Conservation (phyloP, 352 stramenopile species). For the Phytophthora agathidicida region DNA sequence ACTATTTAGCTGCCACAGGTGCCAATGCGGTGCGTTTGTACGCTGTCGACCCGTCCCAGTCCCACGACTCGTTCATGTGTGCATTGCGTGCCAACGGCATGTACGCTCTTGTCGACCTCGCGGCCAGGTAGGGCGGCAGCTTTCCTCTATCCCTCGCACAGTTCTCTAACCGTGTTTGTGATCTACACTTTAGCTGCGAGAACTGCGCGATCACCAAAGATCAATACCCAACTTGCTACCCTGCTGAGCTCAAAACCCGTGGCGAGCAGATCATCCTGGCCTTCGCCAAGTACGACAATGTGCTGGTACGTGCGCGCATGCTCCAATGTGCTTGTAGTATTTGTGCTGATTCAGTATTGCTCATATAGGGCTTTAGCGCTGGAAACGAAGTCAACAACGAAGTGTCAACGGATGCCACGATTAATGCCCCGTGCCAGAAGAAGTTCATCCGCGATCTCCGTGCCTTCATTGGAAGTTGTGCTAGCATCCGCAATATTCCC, state of each 20-base stretch:
- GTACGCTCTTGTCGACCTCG: conserved; percentile 77
- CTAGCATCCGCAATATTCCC: conserved; percentile 70
- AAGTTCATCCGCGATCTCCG: conserved; percentile 90
- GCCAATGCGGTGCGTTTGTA: conserved; percentile 87
- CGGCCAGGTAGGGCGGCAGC: conserved; percentile 22
- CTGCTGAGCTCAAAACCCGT: conserved; percentile 59
- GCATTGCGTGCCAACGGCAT: conserved; percentile 74
- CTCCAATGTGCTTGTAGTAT: too few relatives aligned
- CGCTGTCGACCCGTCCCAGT: conserved; percentile 80
- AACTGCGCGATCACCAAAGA: conserved; percentile 65
- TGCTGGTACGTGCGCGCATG: conserved; percentile 34
- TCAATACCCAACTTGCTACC: conserved; percentile 61
- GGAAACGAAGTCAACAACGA: conserved; percentile 87
- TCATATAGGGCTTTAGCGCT: conserved; percentile 54
- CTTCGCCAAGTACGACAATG: conserved; percentile 89
- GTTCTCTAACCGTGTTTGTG: background rate
- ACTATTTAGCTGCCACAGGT: conserved; percentile 58
- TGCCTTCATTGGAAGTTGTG: conserved; percentile 61
- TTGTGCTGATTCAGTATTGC: background rate
- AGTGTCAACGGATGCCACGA: conserved; percentile 28
- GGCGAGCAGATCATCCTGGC: conserved; percentile 78
- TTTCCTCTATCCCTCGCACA: background rate
- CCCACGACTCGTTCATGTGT: conserved; percentile 90
- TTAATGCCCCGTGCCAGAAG: conserved; percentile 88
- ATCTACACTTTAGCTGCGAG: conserved; percentile 37